Conservation (phyloP, 1,139 yeast species). For the Scheffersomyces illinoinensis region DNA sequence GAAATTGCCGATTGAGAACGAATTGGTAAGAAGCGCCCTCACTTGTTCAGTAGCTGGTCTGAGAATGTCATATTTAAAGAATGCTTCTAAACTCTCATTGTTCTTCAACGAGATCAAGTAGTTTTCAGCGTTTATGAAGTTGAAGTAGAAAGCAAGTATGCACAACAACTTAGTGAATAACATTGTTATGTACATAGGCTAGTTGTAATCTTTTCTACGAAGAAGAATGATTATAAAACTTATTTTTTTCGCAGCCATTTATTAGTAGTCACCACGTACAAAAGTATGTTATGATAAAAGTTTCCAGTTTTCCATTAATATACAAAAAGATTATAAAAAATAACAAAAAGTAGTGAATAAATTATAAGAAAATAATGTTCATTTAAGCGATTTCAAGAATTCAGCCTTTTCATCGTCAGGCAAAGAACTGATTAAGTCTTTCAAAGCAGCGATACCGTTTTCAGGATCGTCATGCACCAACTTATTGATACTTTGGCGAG, state of each 20-base stretch:
- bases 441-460: slow-evolving; percentile 56
- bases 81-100: slow-evolving; percentile 30
- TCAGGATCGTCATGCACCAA: slow-evolving; percentile 59
- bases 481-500: slow-evolving; percentile 61
- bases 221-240: not conserved
- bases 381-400: slow-evolving; percentile 35
- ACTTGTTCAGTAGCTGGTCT: slow-evolving; percentile 36
- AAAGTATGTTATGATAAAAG: not conserved
- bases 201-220: not conserved
- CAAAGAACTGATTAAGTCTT: slow-evolving; percentile 60
- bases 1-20: slow-evolving; percentile 61
- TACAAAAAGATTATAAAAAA: not conserved
- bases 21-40: slow-evolving; percentile 43
- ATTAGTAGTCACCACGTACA: not conserved
- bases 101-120: slow-evolving; percentile 15
- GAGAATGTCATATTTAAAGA: slow-evolving; percentile 38
- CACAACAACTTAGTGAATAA: not conserved
- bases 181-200: not conserved
- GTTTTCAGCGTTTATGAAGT: not conserved
- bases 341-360: not conserved
- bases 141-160: not conserved
- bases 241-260: not conserved
- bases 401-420: slow-evolving; percentile 62
- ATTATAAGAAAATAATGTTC: not conserved
- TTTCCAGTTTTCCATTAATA: not conserved